Evolutionary conservation across 176 grass and related monocot genomes (phyloP).

Genomic region (Bonia amplexicaulis): DNA sequence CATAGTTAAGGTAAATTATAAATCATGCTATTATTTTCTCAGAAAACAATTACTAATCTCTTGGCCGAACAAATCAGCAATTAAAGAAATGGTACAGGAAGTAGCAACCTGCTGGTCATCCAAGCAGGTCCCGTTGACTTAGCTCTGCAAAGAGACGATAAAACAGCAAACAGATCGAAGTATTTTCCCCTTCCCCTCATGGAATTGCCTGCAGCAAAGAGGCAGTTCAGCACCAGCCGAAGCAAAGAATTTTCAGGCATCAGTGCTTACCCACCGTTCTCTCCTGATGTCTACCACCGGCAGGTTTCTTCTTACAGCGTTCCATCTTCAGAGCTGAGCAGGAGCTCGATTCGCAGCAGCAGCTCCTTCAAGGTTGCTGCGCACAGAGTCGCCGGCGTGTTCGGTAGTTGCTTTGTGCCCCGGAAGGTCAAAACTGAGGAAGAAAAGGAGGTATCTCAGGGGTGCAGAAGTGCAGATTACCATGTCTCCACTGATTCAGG

Average conservation of each 20-base stretch:
- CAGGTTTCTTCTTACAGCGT: slow-evolving; percentile 31
- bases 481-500: slow-evolving; percentile 35
- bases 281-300: slow-evolving; percentile 16
- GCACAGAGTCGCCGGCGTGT: slow-evolving; percentile 26
- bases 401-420: slow-evolving; percentile 39
- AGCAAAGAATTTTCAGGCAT: slow-evolving; percentile 7
- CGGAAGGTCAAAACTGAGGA: neutral
- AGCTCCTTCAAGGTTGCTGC: slow-evolving; percentile 24
- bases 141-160: neutral
- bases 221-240: slow-evolving; percentile 15
- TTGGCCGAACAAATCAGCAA: neutral
- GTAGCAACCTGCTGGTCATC: neutral
- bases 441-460: neutral
- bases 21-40: neutral
- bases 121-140: slow-evolving; percentile 12
- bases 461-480: slow-evolving; percentile 8
- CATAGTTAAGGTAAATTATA: neutral
- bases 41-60: neutral
- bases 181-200: neutral
- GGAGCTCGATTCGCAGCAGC: slow-evolving; percentile 23
- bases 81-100: neutral
- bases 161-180: neutral
- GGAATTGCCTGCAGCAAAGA: neutral
- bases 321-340: slow-evolving; percentile 28
- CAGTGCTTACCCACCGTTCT: neutral